Percentiles rank a stretch among this genome's conserved stretches.
phyloP scores from a whole-genome alignment of 306 rosid species.

The Prunus campanulata region DNA sequence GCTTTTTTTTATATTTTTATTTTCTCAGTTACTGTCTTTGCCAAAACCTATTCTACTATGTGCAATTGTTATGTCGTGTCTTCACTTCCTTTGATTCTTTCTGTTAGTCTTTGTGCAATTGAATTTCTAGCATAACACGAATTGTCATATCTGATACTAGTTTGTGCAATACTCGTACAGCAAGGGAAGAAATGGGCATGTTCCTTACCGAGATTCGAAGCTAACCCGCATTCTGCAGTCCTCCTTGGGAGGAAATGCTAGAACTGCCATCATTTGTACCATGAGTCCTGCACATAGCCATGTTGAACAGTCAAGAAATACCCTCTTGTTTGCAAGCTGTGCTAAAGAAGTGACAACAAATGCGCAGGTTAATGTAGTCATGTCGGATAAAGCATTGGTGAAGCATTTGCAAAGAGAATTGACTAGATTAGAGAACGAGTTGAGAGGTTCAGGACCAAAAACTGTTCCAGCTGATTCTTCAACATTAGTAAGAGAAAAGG shows the following conservation, averaged over 20 bases:
- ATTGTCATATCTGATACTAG: not conserved
- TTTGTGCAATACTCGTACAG: conserved; percentile 43
- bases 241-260: conserved; percentile 96
- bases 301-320: conserved; percentile 92
- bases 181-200: conserved; percentile 93
- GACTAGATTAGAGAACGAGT: conserved; percentile 74
- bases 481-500: conserved; percentile 69
- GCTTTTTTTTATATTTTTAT: not conserved
- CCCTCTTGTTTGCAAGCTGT: conserved; percentile 98
- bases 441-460: conserved; percentile 52
- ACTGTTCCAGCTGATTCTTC: conserved; percentile 41
- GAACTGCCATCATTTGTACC: conserved; percentile 95
- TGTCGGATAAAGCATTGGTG: conserved; percentile 95
- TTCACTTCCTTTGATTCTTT: conserved; percentile 5
- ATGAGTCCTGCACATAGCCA: conserved; percentile 94
- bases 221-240: conserved; percentile 97
- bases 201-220: conserved; percentile 99
- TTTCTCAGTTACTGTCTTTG: conserved; percentile 1
- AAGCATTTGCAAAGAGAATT: conserved; percentile 87
- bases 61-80: not conserved
- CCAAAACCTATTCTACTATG: conserved; percentile 5
- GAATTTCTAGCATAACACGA: not conserved
- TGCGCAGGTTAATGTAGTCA: conserved; percentile 86
- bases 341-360: conserved; percentile 90
- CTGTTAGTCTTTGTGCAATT: conserved; percentile 4